A percentile compares a stretch with the other conserved stretches of the same genome.
Evolutionary conservation across 768 basidiomycete species (phyloP).

Genomic region (Naematelia aurantialba): DNA sequence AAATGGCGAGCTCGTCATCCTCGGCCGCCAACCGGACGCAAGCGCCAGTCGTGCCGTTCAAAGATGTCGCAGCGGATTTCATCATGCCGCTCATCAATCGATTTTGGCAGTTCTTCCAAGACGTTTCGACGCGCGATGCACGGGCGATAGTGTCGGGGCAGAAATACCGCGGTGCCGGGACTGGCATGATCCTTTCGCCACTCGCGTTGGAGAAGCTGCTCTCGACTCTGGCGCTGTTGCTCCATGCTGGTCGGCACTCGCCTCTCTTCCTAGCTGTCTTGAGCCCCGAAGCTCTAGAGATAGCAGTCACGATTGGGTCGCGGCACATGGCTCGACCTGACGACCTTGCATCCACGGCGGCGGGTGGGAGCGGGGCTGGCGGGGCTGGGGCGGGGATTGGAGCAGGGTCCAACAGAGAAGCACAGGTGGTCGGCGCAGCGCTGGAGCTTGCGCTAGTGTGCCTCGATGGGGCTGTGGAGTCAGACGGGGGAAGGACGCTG

Average conservation of each 20-base stretch:
- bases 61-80: constrained; percentile 78
- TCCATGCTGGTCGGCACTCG: constrained; percentile 77
- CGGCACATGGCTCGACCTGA: constrained; percentile 49
- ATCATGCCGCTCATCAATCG: constrained; percentile 82
- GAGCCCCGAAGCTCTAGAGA: constrained; percentile 75
- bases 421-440: constrained; percentile 67
- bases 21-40: neutral
- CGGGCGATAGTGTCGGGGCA: constrained; percentile 52
- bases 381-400: no score
- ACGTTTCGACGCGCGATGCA: constrained; percentile 72
- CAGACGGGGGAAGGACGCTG: constrained; percentile 72
- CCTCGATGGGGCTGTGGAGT: constrained; percentile 68
- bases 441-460: constrained; percentile 74
- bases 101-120: constrained; percentile 92
- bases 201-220: constrained; percentile 72
- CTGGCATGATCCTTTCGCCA: constrained; percentile 76
- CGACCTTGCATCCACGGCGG: constrained; percentile 11
- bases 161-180: constrained; percentile 66
- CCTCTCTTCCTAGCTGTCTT: constrained; percentile 75
- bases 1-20: constrained; percentile 11
- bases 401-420: constrained; percentile 58
- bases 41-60: constrained; percentile 49
- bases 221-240: constrained; percentile 69
- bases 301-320: constrained; percentile 75
- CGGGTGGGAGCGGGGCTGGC: constrained; percentile 6